These are phyloP conservation scores for Orbilia quercus DNA, from an alignment of 2,329 filamentous ascomycete genomes.

Conservation along the genomic window DNA sequence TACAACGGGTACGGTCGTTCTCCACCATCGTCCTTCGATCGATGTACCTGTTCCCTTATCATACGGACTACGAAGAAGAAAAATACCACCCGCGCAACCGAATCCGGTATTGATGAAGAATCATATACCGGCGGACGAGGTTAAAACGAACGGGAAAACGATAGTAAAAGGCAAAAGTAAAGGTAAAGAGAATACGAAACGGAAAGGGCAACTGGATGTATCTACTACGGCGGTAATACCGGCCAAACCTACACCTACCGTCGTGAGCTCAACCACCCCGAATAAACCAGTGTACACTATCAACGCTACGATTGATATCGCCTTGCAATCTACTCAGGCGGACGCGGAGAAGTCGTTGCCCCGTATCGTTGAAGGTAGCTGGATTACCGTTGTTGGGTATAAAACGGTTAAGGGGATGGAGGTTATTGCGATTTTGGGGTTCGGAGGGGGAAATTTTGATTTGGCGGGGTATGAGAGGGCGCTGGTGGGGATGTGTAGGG, in stretches of 20 bases:
- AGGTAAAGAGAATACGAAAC: slow-evolving; percentile 3
- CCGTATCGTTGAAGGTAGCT: slow-evolving; percentile 28
- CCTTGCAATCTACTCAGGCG: neutral
- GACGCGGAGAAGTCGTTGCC: slow-evolving; percentile 6
- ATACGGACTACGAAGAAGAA: neutral
- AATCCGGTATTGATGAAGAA: no score
- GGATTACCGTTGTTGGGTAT: slow-evolving; percentile 42
- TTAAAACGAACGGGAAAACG: no score
- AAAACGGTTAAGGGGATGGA: slow-evolving; percentile 31
- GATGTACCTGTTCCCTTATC: slow-evolving; percentile 17
- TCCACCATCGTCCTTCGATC: slow-evolving; percentile 39
- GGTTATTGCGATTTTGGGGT: slow-evolving; percentile 28
- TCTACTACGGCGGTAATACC: no score
- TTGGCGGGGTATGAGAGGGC: slow-evolving; percentile 37
- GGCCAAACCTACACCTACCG: neutral
- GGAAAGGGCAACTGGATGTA: neutral
- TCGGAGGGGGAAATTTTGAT: slow-evolving; percentile 14
- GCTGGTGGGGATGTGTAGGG: slow-evolving; percentile 13
- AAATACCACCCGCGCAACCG: no score
- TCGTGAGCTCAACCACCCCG: neutral
- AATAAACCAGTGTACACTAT: slow-evolving; percentile 11
- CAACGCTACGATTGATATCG: slow-evolving; percentile 13
- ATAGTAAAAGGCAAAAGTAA: neutral
- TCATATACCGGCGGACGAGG: no score
- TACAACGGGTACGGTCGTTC: slow-evolving; percentile 16